Evolutionary conservation across 2,329 filamentous ascomycete species (phyloP).

Genomic region (Grosmannia huntii): DNA sequence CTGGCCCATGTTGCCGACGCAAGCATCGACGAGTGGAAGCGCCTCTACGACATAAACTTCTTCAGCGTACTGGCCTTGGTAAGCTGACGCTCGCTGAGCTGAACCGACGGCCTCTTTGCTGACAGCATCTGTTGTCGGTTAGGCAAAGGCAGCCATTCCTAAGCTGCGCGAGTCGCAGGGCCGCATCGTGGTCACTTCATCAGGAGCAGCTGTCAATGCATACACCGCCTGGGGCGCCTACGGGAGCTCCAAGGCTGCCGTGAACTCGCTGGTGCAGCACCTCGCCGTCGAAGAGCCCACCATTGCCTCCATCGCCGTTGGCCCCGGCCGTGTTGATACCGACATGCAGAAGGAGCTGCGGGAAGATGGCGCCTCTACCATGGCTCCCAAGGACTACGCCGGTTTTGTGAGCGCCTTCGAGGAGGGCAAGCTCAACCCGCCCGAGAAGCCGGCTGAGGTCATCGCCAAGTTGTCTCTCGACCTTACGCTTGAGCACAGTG

Average conservation of each 20-base stretch:
- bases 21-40: constrained; percentile 61
- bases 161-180: constrained; percentile 57
- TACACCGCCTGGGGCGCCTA: constrained; percentile 71
- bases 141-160: constrained; percentile 60
- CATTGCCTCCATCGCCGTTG: constrained; percentile 58
- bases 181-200: constrained; percentile 65
- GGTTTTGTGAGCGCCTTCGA: constrained; percentile 58
- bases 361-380: constrained; percentile 37
- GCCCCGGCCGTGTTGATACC: constrained; percentile 75
- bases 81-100: constrained; percentile 18
- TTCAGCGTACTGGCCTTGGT: constrained; percentile 74
- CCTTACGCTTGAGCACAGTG: constrained; percentile 55
- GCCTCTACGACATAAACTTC: constrained; percentile 70
- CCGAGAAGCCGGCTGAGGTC: constrained; percentile 74
- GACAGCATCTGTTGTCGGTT: background rate
- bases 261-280: constrained; percentile 67
- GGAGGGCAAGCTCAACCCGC: constrained; percentile 59
- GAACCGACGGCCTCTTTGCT: constrained; percentile 6
- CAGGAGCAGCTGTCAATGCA: constrained; percentile 55
- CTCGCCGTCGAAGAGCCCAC: constrained; percentile 64
- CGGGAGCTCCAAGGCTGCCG: constrained; percentile 68
- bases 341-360: constrained; percentile 81
- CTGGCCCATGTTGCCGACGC: constrained; percentile 57
- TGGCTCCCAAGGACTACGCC: constrained; percentile 46
- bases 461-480: constrained; percentile 66